Evolutionary conservation across 2,329 filamentous ascomycete genomes (phyloP).

Genomic region (Kalaharituber pfeilii): DNA sequence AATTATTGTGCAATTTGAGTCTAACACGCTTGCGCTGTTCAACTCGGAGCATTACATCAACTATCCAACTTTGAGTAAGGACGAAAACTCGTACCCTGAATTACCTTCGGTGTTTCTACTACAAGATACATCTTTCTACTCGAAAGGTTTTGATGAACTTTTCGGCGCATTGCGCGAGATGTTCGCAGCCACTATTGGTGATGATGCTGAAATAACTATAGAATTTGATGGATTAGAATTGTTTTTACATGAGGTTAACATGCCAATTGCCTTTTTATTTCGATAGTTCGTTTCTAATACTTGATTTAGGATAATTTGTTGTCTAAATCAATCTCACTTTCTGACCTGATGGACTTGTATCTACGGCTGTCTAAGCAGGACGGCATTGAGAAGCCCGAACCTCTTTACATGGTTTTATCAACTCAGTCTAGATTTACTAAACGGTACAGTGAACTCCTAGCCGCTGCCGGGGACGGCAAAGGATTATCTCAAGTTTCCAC

Average conservation of each 20-base stretch:
- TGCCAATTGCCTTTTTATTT: not conserved
- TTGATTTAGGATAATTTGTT: conserved; percentile 33
- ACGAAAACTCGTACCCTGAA: not conserved
- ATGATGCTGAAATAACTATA: conserved; percentile 13
- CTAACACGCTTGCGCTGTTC: not conserved
- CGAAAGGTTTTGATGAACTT: not conserved
- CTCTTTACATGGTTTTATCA: conserved; percentile 41
- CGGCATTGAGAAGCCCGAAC: conserved; percentile 34
- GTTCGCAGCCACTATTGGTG: conserved; percentile 14
- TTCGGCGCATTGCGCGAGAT: conserved; percentile 11
- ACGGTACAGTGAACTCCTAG: conserved; percentile 36
- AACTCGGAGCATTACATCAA: not conserved
- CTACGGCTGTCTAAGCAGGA: conserved; percentile 43
- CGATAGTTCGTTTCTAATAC: not conserved
- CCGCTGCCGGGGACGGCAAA: conserved; percentile 39
- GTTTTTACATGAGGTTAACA: not conserved
- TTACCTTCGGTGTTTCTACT: not conserved
- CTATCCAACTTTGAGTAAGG: not conserved
- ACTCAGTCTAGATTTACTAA: conserved; percentile 38
- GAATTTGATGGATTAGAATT: not conserved
- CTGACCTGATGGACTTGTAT: conserved; percentile 43
- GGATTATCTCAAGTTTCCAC: conserved; percentile 35
- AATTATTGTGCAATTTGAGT: not conserved
- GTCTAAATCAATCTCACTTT: conserved; percentile 35
- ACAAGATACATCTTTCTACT: not conserved